Percentiles rank a stretch among this genome's conserved stretches.
These are phyloP conservation scores for Fagus sylvatica DNA, from an alignment of 306 rosid genomes.

Conservation along the genomic window DNA sequence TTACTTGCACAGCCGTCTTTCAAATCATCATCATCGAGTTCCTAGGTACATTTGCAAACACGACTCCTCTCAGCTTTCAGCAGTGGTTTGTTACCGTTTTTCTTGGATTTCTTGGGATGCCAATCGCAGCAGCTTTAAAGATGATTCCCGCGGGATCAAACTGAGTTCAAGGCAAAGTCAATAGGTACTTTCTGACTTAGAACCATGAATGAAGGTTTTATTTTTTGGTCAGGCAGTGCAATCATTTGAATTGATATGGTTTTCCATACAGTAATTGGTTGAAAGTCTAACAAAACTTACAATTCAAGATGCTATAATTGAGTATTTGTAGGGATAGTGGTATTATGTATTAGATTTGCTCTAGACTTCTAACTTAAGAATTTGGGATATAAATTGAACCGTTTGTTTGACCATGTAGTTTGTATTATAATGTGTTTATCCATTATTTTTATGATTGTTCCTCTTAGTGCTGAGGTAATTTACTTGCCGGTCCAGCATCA, in stretches of 20 bases:
- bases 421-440: neutral
- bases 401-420: neutral
- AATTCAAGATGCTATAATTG: conserved; percentile 11
- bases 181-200: conserved; percentile 29
- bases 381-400: neutral
- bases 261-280: conserved; percentile 8
- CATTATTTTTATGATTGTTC: neutral
- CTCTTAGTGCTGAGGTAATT: neutral
- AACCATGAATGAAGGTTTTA: conserved; percentile 11
- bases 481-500: neutral
- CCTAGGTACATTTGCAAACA: conserved; percentile 82
- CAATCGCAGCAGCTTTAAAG: conserved; percentile 82
- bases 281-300: neutral
- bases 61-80: conserved; percentile 69
- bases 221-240: conserved; percentile 6
- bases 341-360: neutral
- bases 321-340: neutral
- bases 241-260: conserved; percentile 8
- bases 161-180: conserved; percentile 36
- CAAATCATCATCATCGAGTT: conserved; percentile 80
- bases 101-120: conserved; percentile 90
- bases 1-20: conserved; percentile 69
- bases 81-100: conserved; percentile 66
- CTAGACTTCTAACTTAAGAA: neutral
- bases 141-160: conserved; percentile 62